phyloP scores from a whole-genome alignment of 306 rosid genomes.

The Cicer yamashitae region DNA sequence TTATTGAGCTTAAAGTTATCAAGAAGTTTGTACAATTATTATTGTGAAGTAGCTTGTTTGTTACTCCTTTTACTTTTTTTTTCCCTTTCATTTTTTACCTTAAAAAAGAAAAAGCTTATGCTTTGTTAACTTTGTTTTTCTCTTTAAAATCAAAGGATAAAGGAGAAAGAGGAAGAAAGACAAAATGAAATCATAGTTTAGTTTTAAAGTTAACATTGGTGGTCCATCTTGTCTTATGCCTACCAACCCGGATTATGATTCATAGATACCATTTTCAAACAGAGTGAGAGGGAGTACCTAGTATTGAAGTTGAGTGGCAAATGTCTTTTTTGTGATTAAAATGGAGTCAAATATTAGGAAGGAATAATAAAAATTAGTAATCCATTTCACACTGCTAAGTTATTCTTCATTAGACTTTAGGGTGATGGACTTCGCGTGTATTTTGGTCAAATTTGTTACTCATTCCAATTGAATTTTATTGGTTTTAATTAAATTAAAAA shows the following conservation, averaged over 20 bases:
- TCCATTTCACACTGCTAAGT: slow-evolving; percentile 23
- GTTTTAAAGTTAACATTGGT: slow-evolving; percentile 2
- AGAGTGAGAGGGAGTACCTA: slow-evolving; percentile 16
- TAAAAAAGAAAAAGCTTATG: neutral
- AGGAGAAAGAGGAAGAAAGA: slow-evolving; percentile 7
- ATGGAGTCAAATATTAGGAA: slow-evolving; percentile 27
- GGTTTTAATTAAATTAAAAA: too few relatives aligned
- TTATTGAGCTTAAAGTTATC: slow-evolving; percentile 38
- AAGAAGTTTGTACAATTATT: slow-evolving; percentile 37
- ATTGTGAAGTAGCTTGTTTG: slow-evolving; percentile 33
- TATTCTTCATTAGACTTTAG: neutral
- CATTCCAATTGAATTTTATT: too few relatives aligned
- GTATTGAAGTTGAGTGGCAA: slow-evolving; percentile 16
- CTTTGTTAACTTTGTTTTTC: neutral
- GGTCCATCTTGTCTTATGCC: slow-evolving; percentile 35
- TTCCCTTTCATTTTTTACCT: neutral
- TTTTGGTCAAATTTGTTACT: too few relatives aligned
- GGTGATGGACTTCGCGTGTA: too few relatives aligned
- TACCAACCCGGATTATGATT: slow-evolving; percentile 34
- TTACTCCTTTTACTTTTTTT: neutral
- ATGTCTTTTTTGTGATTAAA: slow-evolving; percentile 24
- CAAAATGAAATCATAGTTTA: slow-evolving; percentile 3
- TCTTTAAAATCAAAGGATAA: slow-evolving; percentile 38
- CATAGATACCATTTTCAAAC: slow-evolving; percentile 39
- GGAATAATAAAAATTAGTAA: neutral